Percentiles rank a stretch among this genome's conserved stretches.
Evolutionary conservation across 345 rosid genomes (phyloP).

Genomic region (Rhodamnia rubescens): DNA sequence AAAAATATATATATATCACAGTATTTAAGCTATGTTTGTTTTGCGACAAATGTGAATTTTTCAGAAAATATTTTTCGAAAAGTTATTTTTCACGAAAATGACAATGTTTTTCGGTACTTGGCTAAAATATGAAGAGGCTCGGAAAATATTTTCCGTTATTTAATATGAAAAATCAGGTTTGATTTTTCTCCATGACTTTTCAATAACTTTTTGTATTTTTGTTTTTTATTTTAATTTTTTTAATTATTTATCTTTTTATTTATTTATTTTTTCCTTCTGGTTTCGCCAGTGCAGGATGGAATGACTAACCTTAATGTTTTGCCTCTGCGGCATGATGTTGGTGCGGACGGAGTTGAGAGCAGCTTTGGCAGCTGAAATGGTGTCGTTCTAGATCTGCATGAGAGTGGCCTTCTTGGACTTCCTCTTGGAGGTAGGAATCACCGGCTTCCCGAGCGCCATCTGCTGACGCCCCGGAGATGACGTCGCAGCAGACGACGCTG

Average conservation of each 20-base stretch:
- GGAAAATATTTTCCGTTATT: no score
- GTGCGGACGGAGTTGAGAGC: slow-evolving; percentile 20
- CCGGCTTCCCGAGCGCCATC: slow-evolving; percentile 21
- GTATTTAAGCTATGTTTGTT: background rate
- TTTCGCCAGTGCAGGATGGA: background rate
- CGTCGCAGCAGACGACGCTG: slow-evolving; percentile 16
- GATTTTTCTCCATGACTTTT: no score
- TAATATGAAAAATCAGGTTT: no score
- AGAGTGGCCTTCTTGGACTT: slow-evolving; percentile 72
- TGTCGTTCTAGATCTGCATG: slow-evolving; percentile 89
- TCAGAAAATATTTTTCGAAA: no score
- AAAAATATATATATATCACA: background rate
- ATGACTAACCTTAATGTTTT: slow-evolving; percentile 34
- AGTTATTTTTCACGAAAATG: no score
- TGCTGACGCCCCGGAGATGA: slow-evolving; percentile 18
- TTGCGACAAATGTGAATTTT: no score
- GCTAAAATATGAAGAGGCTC: no score
- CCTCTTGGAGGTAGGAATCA: slow-evolving; percentile 49
- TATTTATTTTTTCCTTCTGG: no score
- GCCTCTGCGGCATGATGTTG: slow-evolving; percentile 66
- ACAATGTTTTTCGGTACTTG: no score
- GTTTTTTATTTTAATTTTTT: no score
- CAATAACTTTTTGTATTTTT: no score
- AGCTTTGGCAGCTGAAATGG: slow-evolving; percentile 86
- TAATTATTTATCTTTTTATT: no score